These are phyloP conservation scores for Colletotrichum graminicola DNA, from an alignment of 2,329 filamentous ascomycete genomes.

Conservation along the genomic window DNA sequence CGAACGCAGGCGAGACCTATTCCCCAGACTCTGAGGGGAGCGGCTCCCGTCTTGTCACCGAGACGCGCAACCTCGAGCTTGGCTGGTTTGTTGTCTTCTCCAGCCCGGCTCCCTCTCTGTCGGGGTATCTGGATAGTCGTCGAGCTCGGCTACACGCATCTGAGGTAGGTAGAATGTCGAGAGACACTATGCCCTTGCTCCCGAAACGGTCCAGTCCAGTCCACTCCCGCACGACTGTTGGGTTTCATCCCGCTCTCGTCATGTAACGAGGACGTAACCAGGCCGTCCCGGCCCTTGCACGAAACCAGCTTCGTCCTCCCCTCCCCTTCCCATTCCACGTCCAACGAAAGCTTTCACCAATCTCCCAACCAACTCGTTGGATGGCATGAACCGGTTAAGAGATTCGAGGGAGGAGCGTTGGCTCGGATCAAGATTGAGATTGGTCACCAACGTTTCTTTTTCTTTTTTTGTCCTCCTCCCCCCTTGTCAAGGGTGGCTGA, in stretches of 20 bases:
- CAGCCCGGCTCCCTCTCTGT: not conserved
- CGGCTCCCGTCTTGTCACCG: not conserved
- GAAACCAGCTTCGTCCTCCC: slow-evolving; percentile 13
- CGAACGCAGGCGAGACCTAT: not conserved
- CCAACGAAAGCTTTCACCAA: not conserved
- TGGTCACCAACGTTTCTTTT: slow-evolving; percentile 1
- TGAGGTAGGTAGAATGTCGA: not conserved
- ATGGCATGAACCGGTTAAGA: not conserved
- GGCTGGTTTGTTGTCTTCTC: not conserved
- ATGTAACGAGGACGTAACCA: slow-evolving; percentile 29
- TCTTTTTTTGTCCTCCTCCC: not conserved
- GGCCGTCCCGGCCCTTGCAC: slow-evolving; percentile 24
- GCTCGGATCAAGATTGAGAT: slow-evolving; percentile 9
- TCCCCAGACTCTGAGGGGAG: not conserved
- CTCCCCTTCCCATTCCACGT: slow-evolving; percentile 17
- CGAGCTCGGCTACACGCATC: slow-evolving; percentile 14
- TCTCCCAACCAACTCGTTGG: not conserved
- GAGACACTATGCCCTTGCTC: not conserved
- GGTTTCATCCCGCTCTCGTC: slow-evolving; percentile 16
- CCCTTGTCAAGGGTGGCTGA: not conserved
- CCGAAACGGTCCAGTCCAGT: slow-evolving; percentile 3
- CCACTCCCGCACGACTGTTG: slow-evolving; percentile 3
- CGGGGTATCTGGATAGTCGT: not conserved
- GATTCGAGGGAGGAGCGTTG: slow-evolving; percentile 8
- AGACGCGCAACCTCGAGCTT: not conserved